Evolutionary conservation across 169 alveolate species (phyloP), one percentile per base, ranked within the genome.

Genomic region (Plasmodium sp.): DNA sequence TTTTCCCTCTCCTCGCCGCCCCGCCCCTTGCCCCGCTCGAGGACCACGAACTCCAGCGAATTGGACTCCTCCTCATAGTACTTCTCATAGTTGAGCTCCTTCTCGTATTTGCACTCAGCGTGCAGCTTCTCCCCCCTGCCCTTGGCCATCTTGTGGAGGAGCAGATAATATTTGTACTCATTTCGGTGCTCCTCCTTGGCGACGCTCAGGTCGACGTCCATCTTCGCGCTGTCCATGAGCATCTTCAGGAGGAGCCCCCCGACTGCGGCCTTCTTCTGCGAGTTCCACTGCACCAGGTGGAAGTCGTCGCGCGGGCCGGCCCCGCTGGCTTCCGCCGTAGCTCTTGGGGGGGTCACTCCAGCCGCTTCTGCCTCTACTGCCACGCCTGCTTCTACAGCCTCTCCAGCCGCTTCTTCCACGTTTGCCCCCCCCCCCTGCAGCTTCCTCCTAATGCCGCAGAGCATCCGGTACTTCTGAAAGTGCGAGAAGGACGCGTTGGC

Each of bases 231-330:
- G 9, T 94, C 95, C 74, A 96, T 94, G 31, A 96, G 83, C 82
- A 96, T 96, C 86, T 96, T 86, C 62, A 96, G 73, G 62, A 96
- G 93, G 34, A 93, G 92, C 2, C 97, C 97, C 1, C 97, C 97
- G 10, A 95, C 93, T 33, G 97, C 93, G 1, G 97, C 97, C 16
- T 95, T 94, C 58, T 95, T 96, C 16, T 82, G 90, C 54, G 95
- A 92, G 74, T 95, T 96, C 97, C 97, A 96, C 45, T 93, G 96
- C 51, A 95, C 92, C 41, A 92, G 62, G n/a, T 94, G 95, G 58
- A 81, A 84, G 6, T 80, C 72, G 7, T 90, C 93, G 14, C 84
- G 71, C 1, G 93, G 77, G 74, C 45, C 77, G 39, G 0, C 81
- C 43, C 22, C 84, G 92, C n/a, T 90, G 54, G 82, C 34, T 93